A percentile compares a stretch with the other conserved stretches of the same genome.
phyloP scores from a whole-genome alignment of 2,329 filamentous ascomycete species.

The Fusarium austroafricanum region DNA sequence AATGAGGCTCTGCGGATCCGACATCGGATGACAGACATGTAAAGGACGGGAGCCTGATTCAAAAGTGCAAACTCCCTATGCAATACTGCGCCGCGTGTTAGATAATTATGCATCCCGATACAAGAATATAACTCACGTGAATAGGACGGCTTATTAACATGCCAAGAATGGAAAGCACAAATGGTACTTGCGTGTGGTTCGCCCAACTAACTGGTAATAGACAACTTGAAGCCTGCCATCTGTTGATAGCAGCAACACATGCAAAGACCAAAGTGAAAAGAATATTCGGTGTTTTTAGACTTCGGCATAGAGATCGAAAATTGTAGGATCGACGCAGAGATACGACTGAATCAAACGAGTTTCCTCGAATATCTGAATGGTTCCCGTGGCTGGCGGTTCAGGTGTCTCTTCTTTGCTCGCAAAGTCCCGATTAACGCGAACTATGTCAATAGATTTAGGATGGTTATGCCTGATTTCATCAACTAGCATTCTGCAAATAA shows the following conservation, averaged over 20 bases:
- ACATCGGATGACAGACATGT: neutral
- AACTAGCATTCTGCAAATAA: neutral
- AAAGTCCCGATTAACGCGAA: too few species aligned
- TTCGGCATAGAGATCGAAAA: neutral
- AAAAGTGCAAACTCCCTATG: neutral
- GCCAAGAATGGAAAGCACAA: too few species aligned
- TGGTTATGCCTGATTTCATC: neutral
- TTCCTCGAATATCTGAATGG: neutral
- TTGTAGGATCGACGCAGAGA: neutral
- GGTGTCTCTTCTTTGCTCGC: neutral
- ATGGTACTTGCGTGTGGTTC: neutral
- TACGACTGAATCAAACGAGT: neutral
- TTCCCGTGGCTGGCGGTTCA: neutral
- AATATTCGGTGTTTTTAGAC: neutral
- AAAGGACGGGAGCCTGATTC: neutral
- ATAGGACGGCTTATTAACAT: neutral
- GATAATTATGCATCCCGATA: neutral
- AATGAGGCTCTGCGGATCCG: conserved; percentile 17
- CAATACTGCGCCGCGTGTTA: neutral
- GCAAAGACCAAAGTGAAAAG: neutral
- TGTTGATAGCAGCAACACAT: neutral
- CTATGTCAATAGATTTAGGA: neutral
- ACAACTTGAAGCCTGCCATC: neutral
- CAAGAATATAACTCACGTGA: neutral
- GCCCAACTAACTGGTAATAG: neutral